Evolutionary conservation across 805 yeast genomes (phyloP).

Genomic region (Candida hispaniensis): DNA sequence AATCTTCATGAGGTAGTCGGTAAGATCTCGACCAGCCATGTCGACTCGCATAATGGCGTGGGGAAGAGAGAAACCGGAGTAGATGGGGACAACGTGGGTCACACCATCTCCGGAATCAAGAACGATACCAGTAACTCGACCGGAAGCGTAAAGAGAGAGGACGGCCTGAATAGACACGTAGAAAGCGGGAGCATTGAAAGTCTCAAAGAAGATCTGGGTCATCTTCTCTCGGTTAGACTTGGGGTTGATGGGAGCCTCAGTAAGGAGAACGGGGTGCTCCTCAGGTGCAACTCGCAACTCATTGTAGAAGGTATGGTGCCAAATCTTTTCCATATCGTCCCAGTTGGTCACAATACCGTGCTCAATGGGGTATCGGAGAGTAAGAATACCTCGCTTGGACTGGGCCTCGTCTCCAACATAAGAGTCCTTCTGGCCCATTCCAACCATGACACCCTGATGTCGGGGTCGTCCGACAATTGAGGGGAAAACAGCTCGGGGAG

Average conservation of each 20-base stretch:
- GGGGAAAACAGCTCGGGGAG: constrained; percentile 99
- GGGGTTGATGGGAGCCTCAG: constrained; percentile 99
- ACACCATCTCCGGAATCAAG: constrained; percentile 99
- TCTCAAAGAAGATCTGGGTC: constrained; percentile 99
- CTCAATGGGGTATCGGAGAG: constrained; percentile 97
- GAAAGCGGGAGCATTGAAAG: constrained; percentile 98
- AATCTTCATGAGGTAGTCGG: constrained; percentile 98
- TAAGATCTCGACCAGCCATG: constrained; percentile 99
- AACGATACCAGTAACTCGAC: constrained; percentile 99
- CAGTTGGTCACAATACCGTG: constrained; percentile 99
- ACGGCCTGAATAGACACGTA: constrained; percentile 99
- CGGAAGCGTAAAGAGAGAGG: constrained; percentile 94
- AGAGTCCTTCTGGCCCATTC: constrained; percentile 99
- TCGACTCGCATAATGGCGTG: constrained; percentile 98
- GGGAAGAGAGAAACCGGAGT: constrained; percentile 98
- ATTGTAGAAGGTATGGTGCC: constrained; percentile 99
- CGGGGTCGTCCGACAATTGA: constrained; percentile 99
- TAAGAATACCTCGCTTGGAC: constrained; percentile 99
- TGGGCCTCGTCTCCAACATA: constrained; percentile 99
- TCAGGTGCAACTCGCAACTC: constrained; percentile 99
- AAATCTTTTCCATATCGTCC: constrained; percentile 99
- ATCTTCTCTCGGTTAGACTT: constrained; percentile 99
- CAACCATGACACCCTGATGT: constrained; percentile 99
- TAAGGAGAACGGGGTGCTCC: constrained; percentile 98
- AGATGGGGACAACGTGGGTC: constrained; percentile 99